Evolutionary conservation across 768 basidiomycete species (phyloP), one percentile per base, ranked within the genome.

Genomic region (Strobilomyces confusus): DNA sequence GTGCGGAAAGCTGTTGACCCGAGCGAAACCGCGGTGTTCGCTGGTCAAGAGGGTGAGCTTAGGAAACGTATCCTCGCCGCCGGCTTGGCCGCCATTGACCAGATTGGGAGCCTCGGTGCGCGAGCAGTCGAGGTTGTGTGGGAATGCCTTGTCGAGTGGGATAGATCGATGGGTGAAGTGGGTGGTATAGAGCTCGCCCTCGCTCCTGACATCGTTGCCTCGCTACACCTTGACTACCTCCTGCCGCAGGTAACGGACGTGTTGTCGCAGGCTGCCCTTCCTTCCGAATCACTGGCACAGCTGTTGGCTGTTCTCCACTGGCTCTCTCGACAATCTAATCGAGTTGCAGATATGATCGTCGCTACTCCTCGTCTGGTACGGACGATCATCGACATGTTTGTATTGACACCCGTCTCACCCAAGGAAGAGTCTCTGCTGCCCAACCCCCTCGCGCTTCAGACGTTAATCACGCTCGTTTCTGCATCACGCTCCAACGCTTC

Each of bases 101-200:
- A 87, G 62, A 75, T 77, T 19, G 89, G 87, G 4, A 81, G 79
- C 54, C 75, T 89, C 11, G 87, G 86, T 8, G 78, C 78, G 4
- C 76, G 75, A 12, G 89, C 87, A 0, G 75, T 89, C 9, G 86
- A 89, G 53, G 76, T 89, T 4, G 69, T 87, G 20, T 91, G 89
- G 87, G 80, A 82, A 54, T 85, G 83, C 49, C 64, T 88, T 23
- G 87, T 86, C 1, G 78, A 73, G n/a, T 89, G 86, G 84, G 76
- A 84, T 54, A 56, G 23, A 60, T 13, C 68, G 19, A 29, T 51
- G 34, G 51, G 45, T 4, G 59, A 57, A 4, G 17, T 71, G 9
- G 73, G 73, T 20, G 79, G 77, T 4, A 73, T 83, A 8, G 86
- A 89, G 38, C 63, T 60, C 36, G 25, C 8, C 32, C 55, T 58